A percentile compares a stretch with the other conserved stretches of the same genome.
Evolutionary conservation across 352 stramenopile species (phyloP).

Genomic region (Pelagophyceae sp.): DNA sequence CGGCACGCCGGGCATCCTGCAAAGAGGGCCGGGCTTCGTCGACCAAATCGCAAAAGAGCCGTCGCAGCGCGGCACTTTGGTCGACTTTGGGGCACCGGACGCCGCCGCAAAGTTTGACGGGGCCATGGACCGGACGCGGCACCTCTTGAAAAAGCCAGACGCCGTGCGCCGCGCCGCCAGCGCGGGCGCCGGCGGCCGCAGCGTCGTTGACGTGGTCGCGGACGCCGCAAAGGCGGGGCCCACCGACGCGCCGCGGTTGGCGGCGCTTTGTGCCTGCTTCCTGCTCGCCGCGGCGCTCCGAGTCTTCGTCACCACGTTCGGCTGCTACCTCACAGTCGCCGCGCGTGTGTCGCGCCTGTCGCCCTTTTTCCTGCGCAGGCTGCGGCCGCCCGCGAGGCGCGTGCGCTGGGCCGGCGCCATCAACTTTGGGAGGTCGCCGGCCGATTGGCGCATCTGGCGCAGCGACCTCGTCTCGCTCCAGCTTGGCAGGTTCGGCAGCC

Average conservation of each 20-base stretch:
- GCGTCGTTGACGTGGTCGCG: background rate
- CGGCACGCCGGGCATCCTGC: conserved; percentile 30
- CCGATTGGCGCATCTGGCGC: too few species aligned
- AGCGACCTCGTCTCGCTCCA: too few species aligned
- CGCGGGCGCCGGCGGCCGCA: background rate
- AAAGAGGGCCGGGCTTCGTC: conserved; percentile 28
- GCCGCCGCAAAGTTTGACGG: background rate
- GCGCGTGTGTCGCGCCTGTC: background rate
- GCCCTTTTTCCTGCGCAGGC: background rate
- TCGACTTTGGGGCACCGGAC: background rate
- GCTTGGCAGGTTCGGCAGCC: too few species aligned
- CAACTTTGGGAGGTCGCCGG: background rate
- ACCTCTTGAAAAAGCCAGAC: background rate
- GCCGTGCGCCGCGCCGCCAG: background rate
- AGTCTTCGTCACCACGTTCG: background rate
- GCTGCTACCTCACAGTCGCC: background rate
- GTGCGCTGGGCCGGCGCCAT: background rate
- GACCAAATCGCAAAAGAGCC: conserved; percentile 19
- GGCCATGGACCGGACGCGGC: background rate
- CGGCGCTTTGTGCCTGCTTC: background rate
- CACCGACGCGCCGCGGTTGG: background rate
- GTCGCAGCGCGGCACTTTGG: background rate
- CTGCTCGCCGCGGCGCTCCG: background rate
- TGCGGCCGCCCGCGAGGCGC: background rate
- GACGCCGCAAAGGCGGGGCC: background rate